Evolutionary conservation across 2,329 filamentous ascomycete genomes (phyloP).

Genomic region (Sarocladiaceae sp.): DNA sequence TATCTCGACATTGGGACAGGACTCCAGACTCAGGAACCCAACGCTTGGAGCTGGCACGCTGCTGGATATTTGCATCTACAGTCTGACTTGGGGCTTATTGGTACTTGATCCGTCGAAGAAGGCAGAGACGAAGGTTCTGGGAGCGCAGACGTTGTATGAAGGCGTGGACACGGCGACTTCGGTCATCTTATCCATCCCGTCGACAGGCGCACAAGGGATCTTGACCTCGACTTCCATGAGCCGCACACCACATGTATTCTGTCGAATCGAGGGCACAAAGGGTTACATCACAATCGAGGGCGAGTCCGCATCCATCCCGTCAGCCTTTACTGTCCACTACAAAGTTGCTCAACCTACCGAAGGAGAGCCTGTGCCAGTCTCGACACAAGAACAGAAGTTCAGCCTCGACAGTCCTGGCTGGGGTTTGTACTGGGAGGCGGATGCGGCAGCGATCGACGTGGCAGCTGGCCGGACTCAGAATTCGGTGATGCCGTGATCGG

Average conservation of each 20-base stretch:
- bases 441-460: conserved; percentile 35
- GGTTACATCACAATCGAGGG: conserved; percentile 34
- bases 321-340: conserved; percentile 27
- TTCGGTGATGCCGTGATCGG: conserved; percentile 37
- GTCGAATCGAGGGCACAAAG: conserved; percentile 33
- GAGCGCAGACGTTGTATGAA: conserved; percentile 28
- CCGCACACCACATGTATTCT: conserved; percentile 20
- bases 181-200: conserved; percentile 32
- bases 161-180: conserved; percentile 27
- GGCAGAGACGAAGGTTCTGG: conserved; percentile 16
- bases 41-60: conserved; percentile 36
- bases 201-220: conserved; percentile 33
- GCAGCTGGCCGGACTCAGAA: conserved; percentile 31
- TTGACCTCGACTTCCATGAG: conserved; percentile 25
- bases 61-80: conserved; percentile 39
- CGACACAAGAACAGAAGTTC: conserved; percentile 25
- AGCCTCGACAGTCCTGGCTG: conserved; percentile 29
- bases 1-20: conserved; percentile 23
- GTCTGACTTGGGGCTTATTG: conserved; percentile 33
- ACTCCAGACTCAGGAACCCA: conserved; percentile 29
- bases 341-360: neutral
- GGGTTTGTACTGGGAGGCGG: conserved; percentile 41
- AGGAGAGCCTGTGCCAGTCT: conserved; percentile 11
- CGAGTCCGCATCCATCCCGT: conserved; percentile 23
- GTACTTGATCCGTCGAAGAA: conserved; percentile 21